phyloP scores from a whole-genome alignment of 306 rosid species.

The Begonia peltatifolia region DNA sequence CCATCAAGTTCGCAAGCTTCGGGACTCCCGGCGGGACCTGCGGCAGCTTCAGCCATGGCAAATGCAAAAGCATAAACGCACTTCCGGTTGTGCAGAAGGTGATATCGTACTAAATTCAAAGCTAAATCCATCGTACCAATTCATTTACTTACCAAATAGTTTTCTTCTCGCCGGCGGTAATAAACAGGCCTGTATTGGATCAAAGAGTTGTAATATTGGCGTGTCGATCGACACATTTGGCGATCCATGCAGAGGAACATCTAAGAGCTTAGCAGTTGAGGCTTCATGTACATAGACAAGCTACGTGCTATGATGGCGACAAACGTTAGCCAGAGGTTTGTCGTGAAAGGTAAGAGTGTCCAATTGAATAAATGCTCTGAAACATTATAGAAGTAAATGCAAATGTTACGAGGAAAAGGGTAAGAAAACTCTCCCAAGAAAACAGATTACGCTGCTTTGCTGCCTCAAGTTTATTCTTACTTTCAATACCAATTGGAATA shows the following conservation, averaged over 20 bases:
- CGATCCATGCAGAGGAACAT: constrained; percentile 55
- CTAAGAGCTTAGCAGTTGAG: constrained; percentile 84
- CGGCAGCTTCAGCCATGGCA: constrained; percentile 58
- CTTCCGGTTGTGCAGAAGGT: constrained; percentile 67
- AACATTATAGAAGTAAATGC: too few species aligned
- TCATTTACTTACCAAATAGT: too few species aligned
- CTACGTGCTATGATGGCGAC: too few species aligned
- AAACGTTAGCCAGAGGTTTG: too few species aligned
- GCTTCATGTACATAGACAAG: constrained; percentile 45
- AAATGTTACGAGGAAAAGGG: too few species aligned
- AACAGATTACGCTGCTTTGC: too few species aligned
- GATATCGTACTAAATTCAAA: not conserved
- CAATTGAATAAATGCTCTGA: too few species aligned
- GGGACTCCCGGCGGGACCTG: constrained; percentile 76
- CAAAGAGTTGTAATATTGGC: constrained; percentile 47
- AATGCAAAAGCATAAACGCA: constrained; percentile 48
- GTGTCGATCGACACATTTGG: constrained; percentile 47
- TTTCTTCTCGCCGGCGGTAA: not conserved
- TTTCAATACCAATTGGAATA: too few species aligned
- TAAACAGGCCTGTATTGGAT: constrained; percentile 76
- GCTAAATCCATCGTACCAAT: too few species aligned
- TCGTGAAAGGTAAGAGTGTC: too few species aligned
- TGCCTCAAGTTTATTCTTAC: too few species aligned
- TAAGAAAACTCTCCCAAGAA: too few species aligned
- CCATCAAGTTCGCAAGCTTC: constrained; percentile 75